Evolutionary conservation across 2,329 filamentous ascomycete genomes (phyloP).

Genomic region (Fusarium praegraminearum): DNA sequence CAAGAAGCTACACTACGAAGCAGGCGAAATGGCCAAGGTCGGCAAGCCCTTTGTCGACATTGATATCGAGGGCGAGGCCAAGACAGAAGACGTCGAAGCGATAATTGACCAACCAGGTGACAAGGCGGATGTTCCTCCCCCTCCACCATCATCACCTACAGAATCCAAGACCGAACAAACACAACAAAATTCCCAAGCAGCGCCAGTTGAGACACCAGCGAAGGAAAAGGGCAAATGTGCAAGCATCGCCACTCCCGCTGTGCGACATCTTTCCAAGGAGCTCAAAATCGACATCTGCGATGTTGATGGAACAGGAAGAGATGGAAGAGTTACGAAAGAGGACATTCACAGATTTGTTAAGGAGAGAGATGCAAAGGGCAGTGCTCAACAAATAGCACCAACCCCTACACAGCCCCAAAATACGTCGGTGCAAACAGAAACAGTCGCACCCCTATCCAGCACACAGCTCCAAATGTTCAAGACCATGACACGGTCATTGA

Average conservation of each 20-base stretch:
- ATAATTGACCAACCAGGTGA: conserved; percentile 52
- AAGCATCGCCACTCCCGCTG: conserved; percentile 88
- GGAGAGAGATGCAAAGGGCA: conserved; percentile 57
- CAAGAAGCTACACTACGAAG: conserved; percentile 95
- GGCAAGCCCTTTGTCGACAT: conserved; percentile 96
- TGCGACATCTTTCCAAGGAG: conserved; percentile 87
- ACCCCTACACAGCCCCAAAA: conserved; percentile 43
- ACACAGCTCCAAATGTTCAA: conserved; percentile 97
- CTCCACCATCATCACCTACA: conserved; percentile 39
- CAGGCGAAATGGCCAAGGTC: conserved; percentile 95
- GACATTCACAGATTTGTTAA: conserved; percentile 83
- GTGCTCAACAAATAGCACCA: conserved; percentile 37
- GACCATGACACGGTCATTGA: conserved; percentile 91
- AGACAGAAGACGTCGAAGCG: conserved; percentile 53
- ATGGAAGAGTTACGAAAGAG: conserved; percentile 92
- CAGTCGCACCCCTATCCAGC: conserved; percentile 75
- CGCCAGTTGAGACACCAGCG: conserved; percentile 29
- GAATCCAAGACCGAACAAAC: conserved; percentile 28
- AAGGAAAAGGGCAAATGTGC: conserved; percentile 72
- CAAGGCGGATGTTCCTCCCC: conserved; percentile 47
- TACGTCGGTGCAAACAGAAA: conserved; percentile 72
- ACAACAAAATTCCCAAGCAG: conserved; percentile 4
- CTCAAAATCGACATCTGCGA: conserved; percentile 81
- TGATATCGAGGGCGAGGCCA: conserved; percentile 84
- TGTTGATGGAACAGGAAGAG: conserved; percentile 86